Conservation (phyloP, 73 alveolate species). For the Tetrahymena elliotti region DNA sequence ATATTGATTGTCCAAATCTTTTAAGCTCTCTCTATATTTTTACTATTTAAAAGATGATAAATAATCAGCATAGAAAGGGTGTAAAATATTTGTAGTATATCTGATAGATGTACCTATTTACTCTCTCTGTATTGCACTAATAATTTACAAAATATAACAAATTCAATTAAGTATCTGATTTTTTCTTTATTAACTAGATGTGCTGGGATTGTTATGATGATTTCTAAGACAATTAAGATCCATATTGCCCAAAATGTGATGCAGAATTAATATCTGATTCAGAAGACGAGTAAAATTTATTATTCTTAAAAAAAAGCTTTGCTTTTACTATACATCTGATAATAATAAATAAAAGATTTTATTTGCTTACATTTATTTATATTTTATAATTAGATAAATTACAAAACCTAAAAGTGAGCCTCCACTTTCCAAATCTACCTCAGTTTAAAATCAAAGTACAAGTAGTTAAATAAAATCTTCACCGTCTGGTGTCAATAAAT, state of each 20-base stretch:
- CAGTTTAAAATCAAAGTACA: background rate
- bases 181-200: background rate
- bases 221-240: background rate
- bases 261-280: background rate
- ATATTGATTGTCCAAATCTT: background rate
- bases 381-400: background rate
- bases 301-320: background rate
- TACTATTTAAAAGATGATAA: background rate
- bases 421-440: background rate
- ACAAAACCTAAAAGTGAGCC: background rate
- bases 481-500: background rate
- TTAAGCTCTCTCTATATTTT: background rate
- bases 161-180: background rate
- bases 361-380: background rate
- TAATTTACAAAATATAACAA: background rate
- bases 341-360: too few species aligned
- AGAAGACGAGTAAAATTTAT: background rate
- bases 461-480: background rate
- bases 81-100: background rate
- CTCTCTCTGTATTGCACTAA: background rate
- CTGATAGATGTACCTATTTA: background rate
- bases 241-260: background rate
- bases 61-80: background rate
- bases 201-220: background rate
- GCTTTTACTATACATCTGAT: background rate